Evolutionary conservation across 2,329 filamentous ascomycete genomes (phyloP), one percentile per base, ranked within the genome.

Genomic region (Beauveria asiatica): DNA sequence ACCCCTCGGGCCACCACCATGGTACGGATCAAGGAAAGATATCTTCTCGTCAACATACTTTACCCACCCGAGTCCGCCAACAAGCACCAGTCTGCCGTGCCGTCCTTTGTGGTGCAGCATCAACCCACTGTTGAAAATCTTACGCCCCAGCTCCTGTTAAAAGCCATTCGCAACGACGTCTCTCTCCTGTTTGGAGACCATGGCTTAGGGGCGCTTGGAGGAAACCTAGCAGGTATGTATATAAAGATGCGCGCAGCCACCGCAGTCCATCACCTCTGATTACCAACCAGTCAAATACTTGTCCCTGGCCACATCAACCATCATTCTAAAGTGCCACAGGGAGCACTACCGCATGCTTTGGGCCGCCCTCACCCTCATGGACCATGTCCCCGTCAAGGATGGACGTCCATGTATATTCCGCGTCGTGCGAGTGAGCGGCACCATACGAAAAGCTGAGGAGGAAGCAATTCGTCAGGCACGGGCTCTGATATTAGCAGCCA

Each of bases 11-110:
- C n/a, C 27, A 16, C 3, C 25, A 64, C 41, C 53, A 97, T 99
- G 94, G 94, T 99, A 62, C 90, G 94, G 70, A 84, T 97, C 66
- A 99, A 99, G 75, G 89, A 96, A 74, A 87, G 94, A 68, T 99
- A 99, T 73, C 83, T 99, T 19, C 85, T 97, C n/a, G 84, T 97
- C 63, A 90, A 96, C 71, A 92, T 97, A 65, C 80, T 97, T 51
- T 97, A 97, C 69, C 91, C 92, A 0, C 80, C 85, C 7, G 76
- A 83, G 13, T 64, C 77, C 10, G 64, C 69, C 10, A 68, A 67
- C 62, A 63, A 69, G 51, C 65, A 67, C 62, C 73, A 72, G 61
- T 54, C 70, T 39, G 72, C 74, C 66, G 66, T 80, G 69, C 73
- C 88, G 70, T 73, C 83, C 76, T 79, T 89, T 61, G 76, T 97